Base-by-base conservation (phyloP, 2,329 filamentous ascomycete species). In the Exophiala bonariae region DNA sequence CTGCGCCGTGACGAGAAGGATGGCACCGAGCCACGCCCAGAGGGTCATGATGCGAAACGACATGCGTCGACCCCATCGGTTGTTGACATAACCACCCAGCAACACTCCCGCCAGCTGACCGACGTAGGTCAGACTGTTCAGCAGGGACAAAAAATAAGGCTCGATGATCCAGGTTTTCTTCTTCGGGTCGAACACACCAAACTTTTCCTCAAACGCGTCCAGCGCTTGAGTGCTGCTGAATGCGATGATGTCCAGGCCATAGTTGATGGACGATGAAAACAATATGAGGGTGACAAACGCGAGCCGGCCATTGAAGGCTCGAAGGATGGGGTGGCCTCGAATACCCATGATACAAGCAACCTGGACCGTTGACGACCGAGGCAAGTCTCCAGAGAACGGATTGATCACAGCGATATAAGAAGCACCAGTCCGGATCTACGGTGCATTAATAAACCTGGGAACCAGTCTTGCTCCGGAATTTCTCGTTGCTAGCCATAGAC, bases 181-280 rank as follows among this genome's bases (percentile, higher is more conserved):
- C n/a, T 50, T 41, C 5, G 28, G 17, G 22, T 44, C 14, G 42
- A 32, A 50, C 4, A 7, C 3, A 9, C 47, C 47, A 19, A 45
- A 50, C 18, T 50, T 38, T 16, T 40, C 14, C 17, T 50, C 35
- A 17, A 50, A 50, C 1, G 47, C 30, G 6, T 28, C 14, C 47
- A 50, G 41, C 4, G 47, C 47, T 18, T 50, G 47, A 4, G 47
- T 50, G 17, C 33, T 39, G 5, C 41, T 33, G 31, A 45, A 46
- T 3, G 39, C 47, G 6, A 37, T 32, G 16, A 39, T 9, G 13
- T 50, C 47, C 36, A 50, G 38, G n/a, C 47, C 47, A 28, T 41
- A 50, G 23, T 50, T 50, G 42, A 50, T 39, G 22, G 45, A 42
- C 10, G 47, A 50, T 9, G 46, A 13, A 23, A 43, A 26, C 31